A percentile compares a stretch with the other conserved stretches of the same genome.
phyloP scores from a whole-genome alignment of 2,329 filamentous ascomycete species.

The Bipolaris victoriae region DNA sequence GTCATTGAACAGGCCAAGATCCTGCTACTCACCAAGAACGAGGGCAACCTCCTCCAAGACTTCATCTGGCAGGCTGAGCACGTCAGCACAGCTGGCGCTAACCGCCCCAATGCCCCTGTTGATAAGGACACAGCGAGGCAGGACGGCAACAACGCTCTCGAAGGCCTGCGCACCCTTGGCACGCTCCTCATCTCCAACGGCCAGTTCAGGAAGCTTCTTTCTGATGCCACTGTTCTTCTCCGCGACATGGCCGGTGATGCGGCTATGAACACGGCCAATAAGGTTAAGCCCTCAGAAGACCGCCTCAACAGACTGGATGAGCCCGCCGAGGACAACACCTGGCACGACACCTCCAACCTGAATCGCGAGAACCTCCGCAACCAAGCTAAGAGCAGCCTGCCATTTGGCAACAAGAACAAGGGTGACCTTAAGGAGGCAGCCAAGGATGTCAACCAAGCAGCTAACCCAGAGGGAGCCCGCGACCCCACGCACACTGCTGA shows the following conservation, averaged over 20 bases:
- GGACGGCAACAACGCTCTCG: constrained; percentile 80
- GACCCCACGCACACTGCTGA: constrained; percentile 62
- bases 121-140: constrained; percentile 79
- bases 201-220: constrained; percentile 89
- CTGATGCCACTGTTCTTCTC: constrained; percentile 77
- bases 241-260: constrained; percentile 93
- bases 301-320: constrained; percentile 76
- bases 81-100: constrained; percentile 68
- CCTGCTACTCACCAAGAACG: constrained; percentile 89
- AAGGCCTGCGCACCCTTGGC: constrained; percentile 86
- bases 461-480: constrained; percentile 62
- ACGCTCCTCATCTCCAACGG: constrained; percentile 93
- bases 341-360: constrained; percentile 85
- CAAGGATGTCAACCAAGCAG: constrained; percentile 62
- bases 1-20: constrained; percentile 85
- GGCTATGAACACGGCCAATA: constrained; percentile 76
- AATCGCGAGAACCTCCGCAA: constrained; percentile 72
- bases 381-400: constrained; percentile 66
- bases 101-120: constrained; percentile 69
- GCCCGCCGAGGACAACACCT: constrained; percentile 89
- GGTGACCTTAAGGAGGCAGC: constrained; percentile 57
- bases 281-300: constrained; percentile 79
- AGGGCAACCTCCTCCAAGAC: constrained; percentile 91
- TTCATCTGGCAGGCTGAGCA: constrained; percentile 94
- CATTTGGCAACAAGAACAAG: constrained; percentile 62